These are phyloP conservation scores for Infundibulicybe gibba DNA, from an alignment of 768 basidiomycete genomes.

Conservation along the genomic window DNA sequence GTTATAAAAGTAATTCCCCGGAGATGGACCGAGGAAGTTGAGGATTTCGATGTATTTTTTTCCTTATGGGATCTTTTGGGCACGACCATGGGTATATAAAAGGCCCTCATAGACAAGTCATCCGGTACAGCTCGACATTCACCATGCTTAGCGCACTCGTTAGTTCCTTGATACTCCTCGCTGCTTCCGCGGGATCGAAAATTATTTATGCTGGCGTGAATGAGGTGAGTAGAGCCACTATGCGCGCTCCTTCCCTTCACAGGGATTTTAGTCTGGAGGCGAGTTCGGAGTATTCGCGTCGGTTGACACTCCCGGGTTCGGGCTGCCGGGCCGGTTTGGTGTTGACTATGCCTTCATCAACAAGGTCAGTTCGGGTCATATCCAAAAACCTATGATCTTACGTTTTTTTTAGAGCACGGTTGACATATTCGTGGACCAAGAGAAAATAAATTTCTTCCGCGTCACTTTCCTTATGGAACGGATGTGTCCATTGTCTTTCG, in stretches of 20 bases:
- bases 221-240: constrained; percentile 23
- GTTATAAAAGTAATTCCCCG: too few species aligned
- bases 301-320: constrained; percentile 27
- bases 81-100: too few species aligned
- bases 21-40: too few species aligned
- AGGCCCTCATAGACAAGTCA: too few species aligned
- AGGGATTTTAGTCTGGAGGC: constrained; percentile 34
- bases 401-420: constrained; percentile 29
- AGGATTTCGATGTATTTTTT: too few species aligned
- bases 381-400: background rate
- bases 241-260: background rate
- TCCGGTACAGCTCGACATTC: too few species aligned
- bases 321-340: constrained; percentile 40
- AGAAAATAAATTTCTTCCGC: constrained; percentile 46
- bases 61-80: too few species aligned
- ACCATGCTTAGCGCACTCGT: too few species aligned
- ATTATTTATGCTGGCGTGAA: constrained; percentile 44
- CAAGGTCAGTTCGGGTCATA: constrained; percentile 24
- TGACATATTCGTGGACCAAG: constrained; percentile 43
- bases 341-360: constrained; percentile 45
- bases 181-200: constrained; percentile 14
- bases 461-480: constrained; percentile 48
- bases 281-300: constrained; percentile 40
- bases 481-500: constrained; percentile 34
- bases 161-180: constrained; percentile 6